These are phyloP conservation scores for Tylopilus felleus DNA, from an alignment of 768 basidiomycete species.

Conservation along the genomic window DNA sequence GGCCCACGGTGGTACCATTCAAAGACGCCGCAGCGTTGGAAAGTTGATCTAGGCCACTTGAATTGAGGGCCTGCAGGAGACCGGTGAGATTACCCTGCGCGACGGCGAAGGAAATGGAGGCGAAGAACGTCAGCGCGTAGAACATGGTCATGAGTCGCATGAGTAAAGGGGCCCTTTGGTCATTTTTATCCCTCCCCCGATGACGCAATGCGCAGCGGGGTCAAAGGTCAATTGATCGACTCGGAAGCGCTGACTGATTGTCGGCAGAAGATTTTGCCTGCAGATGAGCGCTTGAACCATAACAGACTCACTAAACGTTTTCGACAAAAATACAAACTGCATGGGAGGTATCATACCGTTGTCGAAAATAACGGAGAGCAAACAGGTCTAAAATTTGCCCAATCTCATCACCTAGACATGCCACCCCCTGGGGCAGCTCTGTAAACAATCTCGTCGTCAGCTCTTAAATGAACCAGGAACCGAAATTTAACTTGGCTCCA, in stretches of 20 bases:
- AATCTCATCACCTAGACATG: not conserved
- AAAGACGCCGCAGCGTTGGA: conserved; percentile 38
- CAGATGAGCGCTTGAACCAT: too few relatives aligned
- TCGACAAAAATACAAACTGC: not conserved
- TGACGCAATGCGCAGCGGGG: conserved; percentile 32
- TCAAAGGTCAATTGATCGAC: conserved; percentile 4
- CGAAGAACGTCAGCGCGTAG: conserved; percentile 4
- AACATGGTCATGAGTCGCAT: conserved; percentile 20
- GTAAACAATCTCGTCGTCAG: not conserved
- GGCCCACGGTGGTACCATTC: conserved; percentile 43
- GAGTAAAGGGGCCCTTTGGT: not conserved
- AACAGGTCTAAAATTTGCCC: not conserved
- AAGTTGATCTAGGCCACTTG: conserved; percentile 41
- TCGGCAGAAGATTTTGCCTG: not conserved
- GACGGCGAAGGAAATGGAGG: conserved; percentile 26
- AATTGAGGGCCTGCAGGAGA: conserved; percentile 38
- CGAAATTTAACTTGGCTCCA: not conserved
- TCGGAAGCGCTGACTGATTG: not conserved
- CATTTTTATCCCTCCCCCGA: not conserved
- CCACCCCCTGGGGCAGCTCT: not conserved
- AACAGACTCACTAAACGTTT: not conserved
- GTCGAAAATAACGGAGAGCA: too few relatives aligned
- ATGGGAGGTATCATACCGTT: too few relatives aligned
- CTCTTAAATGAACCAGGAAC: not conserved
- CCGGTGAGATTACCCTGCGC: conserved; percentile 33